Evolutionary conservation across 768 basidiomycete species (phyloP).

Genomic region (Rhodotorula taiwanensis): DNA sequence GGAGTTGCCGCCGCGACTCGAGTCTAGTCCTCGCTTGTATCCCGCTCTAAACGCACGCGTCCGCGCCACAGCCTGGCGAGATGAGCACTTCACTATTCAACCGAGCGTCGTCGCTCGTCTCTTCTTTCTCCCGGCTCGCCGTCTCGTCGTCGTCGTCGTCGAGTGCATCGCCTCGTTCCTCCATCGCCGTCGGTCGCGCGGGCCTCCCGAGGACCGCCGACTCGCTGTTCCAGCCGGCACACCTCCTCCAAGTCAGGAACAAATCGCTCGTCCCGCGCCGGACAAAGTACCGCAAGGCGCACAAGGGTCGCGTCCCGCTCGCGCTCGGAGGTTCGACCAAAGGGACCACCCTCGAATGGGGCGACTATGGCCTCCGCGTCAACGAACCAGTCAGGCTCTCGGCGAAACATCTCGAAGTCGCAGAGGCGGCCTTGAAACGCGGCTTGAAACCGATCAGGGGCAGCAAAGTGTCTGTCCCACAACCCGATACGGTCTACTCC

Average conservation of each 20-base stretch:
- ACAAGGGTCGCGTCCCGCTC: conserved; percentile 81
- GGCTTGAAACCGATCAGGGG: conserved; percentile 87
- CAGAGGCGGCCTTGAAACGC: conserved; percentile 78
- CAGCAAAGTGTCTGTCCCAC: conserved; percentile 58
- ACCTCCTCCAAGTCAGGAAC: conserved; percentile 45
- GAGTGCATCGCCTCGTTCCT: not conserved
- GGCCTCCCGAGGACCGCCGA: no score
- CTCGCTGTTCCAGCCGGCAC: conserved; percentile 42
- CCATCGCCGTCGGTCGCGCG: no score
- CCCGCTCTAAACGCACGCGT: no score
- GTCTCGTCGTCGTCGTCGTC: not conserved
- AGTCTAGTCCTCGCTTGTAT: no score
- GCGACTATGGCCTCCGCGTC: conserved; percentile 85
- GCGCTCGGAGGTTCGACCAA: conserved; percentile 84
- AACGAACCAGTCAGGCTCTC: conserved; percentile 67
- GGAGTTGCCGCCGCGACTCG: no score
- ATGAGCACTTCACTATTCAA: no score
- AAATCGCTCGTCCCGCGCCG: conserved; percentile 63
- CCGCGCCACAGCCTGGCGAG: no score
- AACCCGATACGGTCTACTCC: not conserved
- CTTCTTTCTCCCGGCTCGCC: no score
- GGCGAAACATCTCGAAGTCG: conserved; percentile 81
- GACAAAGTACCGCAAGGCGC: conserved; percentile 76
- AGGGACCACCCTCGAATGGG: conserved; percentile 84
- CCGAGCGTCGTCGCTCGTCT: no score